A percentile compares a stretch with the other conserved stretches of the same genome.
Evolutionary conservation across 2,329 filamentous ascomycete species (phyloP).

Genomic region (Bipolaris gigantea): DNA sequence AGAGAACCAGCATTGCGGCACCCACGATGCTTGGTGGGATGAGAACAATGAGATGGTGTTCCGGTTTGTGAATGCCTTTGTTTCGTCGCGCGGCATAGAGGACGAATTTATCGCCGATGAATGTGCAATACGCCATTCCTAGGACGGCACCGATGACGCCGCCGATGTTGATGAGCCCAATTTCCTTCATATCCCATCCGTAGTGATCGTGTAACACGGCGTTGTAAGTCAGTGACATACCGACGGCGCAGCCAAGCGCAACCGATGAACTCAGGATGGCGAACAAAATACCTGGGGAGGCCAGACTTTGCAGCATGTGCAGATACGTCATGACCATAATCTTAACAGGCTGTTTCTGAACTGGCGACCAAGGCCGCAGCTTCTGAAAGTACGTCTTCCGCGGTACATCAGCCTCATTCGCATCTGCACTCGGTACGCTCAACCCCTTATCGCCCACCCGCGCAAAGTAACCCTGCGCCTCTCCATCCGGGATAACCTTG

Average conservation of each 20-base stretch:
- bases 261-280: slow-evolving; percentile 4
- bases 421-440: background rate
- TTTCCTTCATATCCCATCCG: background rate
- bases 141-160: background rate
- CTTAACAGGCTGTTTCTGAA: background rate
- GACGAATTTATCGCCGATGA: background rate
- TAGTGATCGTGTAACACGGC: background rate
- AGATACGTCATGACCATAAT: background rate
- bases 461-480: background rate
- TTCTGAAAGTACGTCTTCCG: background rate
- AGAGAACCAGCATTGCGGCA: slow-evolving; percentile 1
- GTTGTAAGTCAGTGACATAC: slow-evolving; percentile 6
- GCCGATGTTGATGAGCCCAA: background rate
- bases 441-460: background rate
- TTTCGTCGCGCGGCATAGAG: background rate
- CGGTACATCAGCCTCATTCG: background rate
- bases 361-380: background rate
- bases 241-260: background rate
- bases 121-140: background rate
- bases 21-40: background rate
- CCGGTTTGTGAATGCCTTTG: slow-evolving; percentile 3
- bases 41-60: slow-evolving; percentile 1
- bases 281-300: background rate
- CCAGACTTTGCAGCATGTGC: slow-evolving; percentile 1
- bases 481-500: background rate